These are phyloP conservation scores for Phialophora verrucosa DNA, from an alignment of 2,329 filamentous ascomycete genomes.

Conservation along the genomic window DNA sequence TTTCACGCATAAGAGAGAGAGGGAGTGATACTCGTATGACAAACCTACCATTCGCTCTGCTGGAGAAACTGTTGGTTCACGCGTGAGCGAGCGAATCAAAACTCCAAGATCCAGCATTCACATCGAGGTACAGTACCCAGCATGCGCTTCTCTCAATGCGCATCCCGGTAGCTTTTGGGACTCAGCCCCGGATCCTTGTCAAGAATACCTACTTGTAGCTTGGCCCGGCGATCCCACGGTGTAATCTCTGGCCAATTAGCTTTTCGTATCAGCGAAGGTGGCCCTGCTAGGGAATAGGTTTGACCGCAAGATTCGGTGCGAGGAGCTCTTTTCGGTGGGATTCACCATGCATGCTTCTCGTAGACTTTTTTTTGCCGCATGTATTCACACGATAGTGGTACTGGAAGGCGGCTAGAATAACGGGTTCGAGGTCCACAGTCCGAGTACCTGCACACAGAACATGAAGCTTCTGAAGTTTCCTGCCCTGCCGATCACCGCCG, in stretches of 20 bases:
- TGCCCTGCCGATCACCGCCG: background rate
- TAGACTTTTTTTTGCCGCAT: background rate
- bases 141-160: no score
- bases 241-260: background rate
- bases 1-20: no score
- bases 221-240: background rate
- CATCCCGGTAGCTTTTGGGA: no score
- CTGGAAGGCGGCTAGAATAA: no score
- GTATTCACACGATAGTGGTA: background rate
- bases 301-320: background rate
- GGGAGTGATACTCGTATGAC: no score
- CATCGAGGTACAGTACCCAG: no score
- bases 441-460: background rate
- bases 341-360: background rate
- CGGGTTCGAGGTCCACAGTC: background rate
- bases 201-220: no score
- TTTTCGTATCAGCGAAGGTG: background rate
- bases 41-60: no score
- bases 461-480: background rate
- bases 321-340: background rate
- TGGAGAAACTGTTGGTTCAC: no score
- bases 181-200: no score
- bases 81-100: no score
- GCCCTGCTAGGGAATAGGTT: background rate
- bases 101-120: no score